Conservation (phyloP, 1,139 yeast species). For the Taphrina pruni region DNA sequence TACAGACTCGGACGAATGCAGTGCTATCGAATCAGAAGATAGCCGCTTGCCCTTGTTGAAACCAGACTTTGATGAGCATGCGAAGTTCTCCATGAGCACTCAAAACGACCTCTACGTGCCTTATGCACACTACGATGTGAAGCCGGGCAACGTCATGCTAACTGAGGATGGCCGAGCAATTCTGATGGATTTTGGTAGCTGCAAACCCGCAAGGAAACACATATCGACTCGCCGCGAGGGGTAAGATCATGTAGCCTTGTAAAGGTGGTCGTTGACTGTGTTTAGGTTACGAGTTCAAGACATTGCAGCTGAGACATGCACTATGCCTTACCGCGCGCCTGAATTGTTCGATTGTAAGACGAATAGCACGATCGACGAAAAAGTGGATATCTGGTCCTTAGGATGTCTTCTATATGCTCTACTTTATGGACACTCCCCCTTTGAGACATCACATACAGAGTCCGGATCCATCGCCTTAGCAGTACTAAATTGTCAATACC, state of each 20-base stretch:
- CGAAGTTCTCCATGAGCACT: slow-evolving; percentile 53
- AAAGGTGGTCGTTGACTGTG: not conserved
- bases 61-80: slow-evolving; percentile 52
- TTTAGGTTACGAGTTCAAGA: slow-evolving; percentile 67
- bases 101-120: slow-evolving; percentile 56
- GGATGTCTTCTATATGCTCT: slow-evolving; percentile 83
- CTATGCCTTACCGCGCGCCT: slow-evolving; percentile 88
- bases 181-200: slow-evolving; percentile 82
- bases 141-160: slow-evolving; percentile 87
- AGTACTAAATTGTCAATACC: slow-evolving; percentile 70
- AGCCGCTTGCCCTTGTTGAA: slow-evolving; percentile 48
- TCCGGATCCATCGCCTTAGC: slow-evolving; percentile 86
- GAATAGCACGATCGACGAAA: slow-evolving; percentile 67
- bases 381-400: slow-evolving; percentile 72
- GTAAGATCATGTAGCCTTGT: slow-evolving; percentile 35
- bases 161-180: slow-evolving; percentile 75
- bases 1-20: slow-evolving; percentile 37
- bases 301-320: slow-evolving; percentile 82
- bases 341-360: slow-evolving; percentile 80
- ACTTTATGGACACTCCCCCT: slow-evolving; percentile 82
- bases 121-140: slow-evolving; percentile 83
- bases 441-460: slow-evolving; percentile 74
- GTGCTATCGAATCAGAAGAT: slow-evolving; percentile 47
- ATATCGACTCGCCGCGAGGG: slow-evolving; percentile 72
- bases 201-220: slow-evolving; percentile 65